phyloP scores from a whole-genome alignment of 2,329 filamentous ascomycete genomes.

The Aspergillus arachidicola region DNA sequence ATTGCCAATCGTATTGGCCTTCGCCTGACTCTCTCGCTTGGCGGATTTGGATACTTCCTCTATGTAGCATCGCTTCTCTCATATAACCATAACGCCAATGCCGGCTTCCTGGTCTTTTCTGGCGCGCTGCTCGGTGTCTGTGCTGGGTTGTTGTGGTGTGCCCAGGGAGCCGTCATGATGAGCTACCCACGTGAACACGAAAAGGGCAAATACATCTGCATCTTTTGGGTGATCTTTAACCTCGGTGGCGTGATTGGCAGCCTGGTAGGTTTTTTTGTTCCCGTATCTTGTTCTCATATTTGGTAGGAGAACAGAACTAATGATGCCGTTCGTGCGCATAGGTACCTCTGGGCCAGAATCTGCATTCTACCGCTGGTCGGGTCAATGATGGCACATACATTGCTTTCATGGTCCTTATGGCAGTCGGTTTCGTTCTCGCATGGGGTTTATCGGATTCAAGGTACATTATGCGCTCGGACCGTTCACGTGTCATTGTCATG shows the following conservation, averaged over 20 bases:
- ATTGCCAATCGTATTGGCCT: conserved; percentile 50
- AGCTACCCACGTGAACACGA: conserved; percentile 78
- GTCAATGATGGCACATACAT: conserved; percentile 78
- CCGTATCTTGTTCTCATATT: neutral
- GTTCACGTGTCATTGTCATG: conserved; percentile 80
- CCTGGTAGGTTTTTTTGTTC: conserved; percentile 50
- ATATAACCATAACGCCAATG: conserved; percentile 54
- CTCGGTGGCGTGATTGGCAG: conserved; percentile 85
- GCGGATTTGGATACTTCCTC: conserved; percentile 52
- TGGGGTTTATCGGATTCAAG: conserved; percentile 71
- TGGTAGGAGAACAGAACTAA: neutral
- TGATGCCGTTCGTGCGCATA: conserved; percentile 16
- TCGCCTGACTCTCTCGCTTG: conserved; percentile 47
- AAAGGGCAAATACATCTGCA: conserved; percentile 86
- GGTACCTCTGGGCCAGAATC: conserved; percentile 51
- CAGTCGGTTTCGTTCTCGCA: conserved; percentile 69
- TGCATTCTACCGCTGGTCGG: conserved; percentile 42
- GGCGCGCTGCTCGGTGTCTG: conserved; percentile 54
- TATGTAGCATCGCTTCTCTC: conserved; percentile 54
- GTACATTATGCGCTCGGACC: conserved; percentile 73
- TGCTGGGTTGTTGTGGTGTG: conserved; percentile 54
- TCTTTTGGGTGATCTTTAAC: conserved; percentile 97
- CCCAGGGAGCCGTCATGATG: conserved; percentile 64
- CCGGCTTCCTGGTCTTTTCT: conserved; percentile 52
- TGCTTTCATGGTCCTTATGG: conserved; percentile 82